These are phyloP conservation scores for Cryphonectria naterciae DNA, from an alignment of 2,329 filamentous ascomycete species.

Conservation along the genomic window DNA sequence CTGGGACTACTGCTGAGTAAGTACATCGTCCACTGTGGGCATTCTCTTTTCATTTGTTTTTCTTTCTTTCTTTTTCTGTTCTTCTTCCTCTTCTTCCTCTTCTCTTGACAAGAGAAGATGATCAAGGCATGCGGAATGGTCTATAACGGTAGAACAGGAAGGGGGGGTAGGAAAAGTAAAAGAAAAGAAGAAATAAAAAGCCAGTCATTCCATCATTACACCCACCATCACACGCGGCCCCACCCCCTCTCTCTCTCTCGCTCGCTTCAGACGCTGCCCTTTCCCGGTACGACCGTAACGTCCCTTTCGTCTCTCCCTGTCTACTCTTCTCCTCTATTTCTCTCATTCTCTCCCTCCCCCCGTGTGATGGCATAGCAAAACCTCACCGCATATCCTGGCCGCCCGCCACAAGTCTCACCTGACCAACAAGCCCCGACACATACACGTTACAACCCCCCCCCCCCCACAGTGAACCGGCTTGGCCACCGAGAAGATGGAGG, in stretches of 20 bases:
- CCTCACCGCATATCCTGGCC: conserved; percentile 14
- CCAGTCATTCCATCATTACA: not conserved
- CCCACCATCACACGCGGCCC: not conserved
- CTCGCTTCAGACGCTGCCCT: not conserved
- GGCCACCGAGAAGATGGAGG: conserved; percentile 4
- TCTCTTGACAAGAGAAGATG: no score
- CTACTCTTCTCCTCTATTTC: not conserved
- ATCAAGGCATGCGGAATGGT: no score
- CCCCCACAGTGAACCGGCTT: not conserved
- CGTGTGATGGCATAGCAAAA: not conserved
- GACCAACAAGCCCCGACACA: not conserved
- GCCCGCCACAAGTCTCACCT: conserved; percentile 13
- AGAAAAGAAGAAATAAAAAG: not conserved
- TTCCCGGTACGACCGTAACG: not conserved
- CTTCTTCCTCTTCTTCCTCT: no score
- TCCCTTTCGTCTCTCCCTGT: not conserved
- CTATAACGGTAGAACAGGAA: no score
- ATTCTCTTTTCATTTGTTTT: no score
- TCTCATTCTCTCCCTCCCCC: not conserved
- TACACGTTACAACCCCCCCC: not conserved
- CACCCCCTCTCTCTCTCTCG: no score
- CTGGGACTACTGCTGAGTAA: not conserved
- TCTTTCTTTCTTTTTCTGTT: no score
- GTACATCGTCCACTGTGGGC: no score
- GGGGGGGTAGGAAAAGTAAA: no score